Evolutionary conservation across 1,284 basidiomycete genomes (phyloP).

Genomic region (Ceratobasidium sp.): DNA sequence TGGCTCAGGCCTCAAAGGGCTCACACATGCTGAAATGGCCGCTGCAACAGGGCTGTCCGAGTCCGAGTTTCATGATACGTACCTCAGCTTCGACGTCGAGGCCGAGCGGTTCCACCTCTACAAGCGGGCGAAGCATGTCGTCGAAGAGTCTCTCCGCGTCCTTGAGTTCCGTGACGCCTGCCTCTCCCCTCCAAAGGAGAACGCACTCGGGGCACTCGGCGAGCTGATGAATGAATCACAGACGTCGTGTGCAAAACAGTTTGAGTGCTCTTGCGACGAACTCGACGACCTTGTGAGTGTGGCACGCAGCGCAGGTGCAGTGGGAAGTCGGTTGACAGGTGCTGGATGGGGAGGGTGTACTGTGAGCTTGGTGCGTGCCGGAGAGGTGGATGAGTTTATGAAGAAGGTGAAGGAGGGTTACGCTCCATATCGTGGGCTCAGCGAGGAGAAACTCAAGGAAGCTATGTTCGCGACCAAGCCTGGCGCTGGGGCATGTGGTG

Average conservation of each 20-base stretch:
- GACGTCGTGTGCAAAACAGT: conserved; percentile 73
- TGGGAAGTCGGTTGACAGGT: conserved; percentile 82
- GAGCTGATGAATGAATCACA: conserved; percentile 84
- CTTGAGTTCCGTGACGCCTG: conserved; percentile 79
- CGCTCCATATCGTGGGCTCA: conserved; percentile 71
- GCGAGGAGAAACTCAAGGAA: conserved; percentile 71
- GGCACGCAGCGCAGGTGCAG: conserved; percentile 76
- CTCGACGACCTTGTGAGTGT: conserved; percentile 76
- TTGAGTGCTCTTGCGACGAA: conserved; percentile 84
- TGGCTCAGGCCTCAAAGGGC: conserved; percentile 63
- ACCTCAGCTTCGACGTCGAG: conserved; percentile 83
- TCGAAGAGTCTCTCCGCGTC: conserved; percentile 82
- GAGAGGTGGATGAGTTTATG: conserved; percentile 78
- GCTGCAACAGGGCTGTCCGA: conserved; percentile 70
- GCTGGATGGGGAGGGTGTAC: conserved; percentile 94
- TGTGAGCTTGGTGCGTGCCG: conserved; percentile 82
- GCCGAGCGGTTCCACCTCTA: conserved; percentile 83
- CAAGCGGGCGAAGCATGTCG: conserved; percentile 83
- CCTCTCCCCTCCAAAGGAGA: conserved; percentile 57
- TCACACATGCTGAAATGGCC: conserved; percentile 81
- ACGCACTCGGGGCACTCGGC: conserved; percentile 65
- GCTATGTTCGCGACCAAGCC: conserved; percentile 89
- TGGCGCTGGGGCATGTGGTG: conserved; percentile 84
- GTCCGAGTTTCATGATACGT: conserved; percentile 72
- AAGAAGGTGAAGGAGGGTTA: conserved; percentile 71